Evolutionary conservation across 2,329 filamentous ascomycete species (phyloP), one percentile per base, ranked within the genome.

Genomic region (Claviceps cyperi): DNA sequence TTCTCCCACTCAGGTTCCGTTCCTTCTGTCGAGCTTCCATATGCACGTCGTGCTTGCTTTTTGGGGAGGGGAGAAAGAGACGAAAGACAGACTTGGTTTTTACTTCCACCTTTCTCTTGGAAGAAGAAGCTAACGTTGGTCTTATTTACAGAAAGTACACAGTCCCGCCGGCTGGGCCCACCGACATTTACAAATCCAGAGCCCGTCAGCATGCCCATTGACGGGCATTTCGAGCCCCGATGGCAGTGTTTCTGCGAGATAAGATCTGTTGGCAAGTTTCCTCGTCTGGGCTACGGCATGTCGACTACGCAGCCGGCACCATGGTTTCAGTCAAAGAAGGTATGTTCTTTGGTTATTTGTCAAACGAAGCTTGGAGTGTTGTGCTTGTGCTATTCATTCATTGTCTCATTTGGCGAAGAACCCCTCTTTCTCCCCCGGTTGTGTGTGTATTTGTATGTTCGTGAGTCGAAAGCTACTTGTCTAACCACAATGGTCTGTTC

Each of bases 241-340:
- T 67, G 59, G 54, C 58, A 58, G 2, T 56, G 54, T 22, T 43
- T 51, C 17, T 67, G 62, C 50, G 53, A 48, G 3, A 41, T 66
- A 7, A 43, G 56, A 1, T 53, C 51, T 40, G 48, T 43, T 36
- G 52, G 54, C 13, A 52, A 52, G 24, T 68, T 62, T 43, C 61
- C 58, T 6, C 51, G 56, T 11, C 47, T 52, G 59, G 67, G 65
- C 17, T 67, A 66, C 46, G 70, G 70, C 22, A 56, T 61, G 13
- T 52, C 57, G 0, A 45, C 53, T 6, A 60, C 60, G 5, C 50
- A 58, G 35, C 51, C 55, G 3, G 51, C 57, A 35, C 69, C 69
- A 0, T 51, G 57, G 0, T 78, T 77, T 48, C 51, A 59, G 11
- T 64, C 58, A 24, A 78, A 78, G 55, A 78, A 75, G 65, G 71